These are phyloP conservation scores for Apiospora aurea DNA, from an alignment of 2,329 filamentous ascomycete genomes.

Conservation along the genomic window DNA sequence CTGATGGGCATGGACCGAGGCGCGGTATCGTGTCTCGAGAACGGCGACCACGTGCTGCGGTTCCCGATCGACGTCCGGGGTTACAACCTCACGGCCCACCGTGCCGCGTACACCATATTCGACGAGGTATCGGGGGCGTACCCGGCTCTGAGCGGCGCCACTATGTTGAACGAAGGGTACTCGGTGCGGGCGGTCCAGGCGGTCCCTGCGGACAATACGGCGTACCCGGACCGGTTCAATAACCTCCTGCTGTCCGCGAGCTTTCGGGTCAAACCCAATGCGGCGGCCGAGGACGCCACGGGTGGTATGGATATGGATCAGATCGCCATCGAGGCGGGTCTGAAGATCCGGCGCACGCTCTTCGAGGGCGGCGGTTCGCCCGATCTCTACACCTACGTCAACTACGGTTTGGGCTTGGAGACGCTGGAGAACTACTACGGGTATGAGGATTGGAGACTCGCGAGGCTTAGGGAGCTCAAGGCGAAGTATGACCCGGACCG, in stretches of 20 bases:
- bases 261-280: neutral
- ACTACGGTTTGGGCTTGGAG: constrained; percentile 25
- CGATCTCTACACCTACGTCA: constrained; percentile 23
- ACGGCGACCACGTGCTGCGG: constrained; percentile 5
- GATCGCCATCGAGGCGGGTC: neutral
- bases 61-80: constrained; percentile 24
- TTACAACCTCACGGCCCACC: constrained; percentile 20
- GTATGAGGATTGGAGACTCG: constrained; percentile 26
- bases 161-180: constrained; percentile 25
- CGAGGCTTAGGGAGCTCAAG: constrained; percentile 21
- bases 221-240: constrained; percentile 22
- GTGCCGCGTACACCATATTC: constrained; percentile 23
- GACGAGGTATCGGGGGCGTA: neutral
- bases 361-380: constrained; percentile 24
- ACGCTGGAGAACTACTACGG: constrained; percentile 24
- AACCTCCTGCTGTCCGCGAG: constrained; percentile 24
- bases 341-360: constrained; percentile 6
- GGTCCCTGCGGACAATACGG: neutral
- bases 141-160: constrained; percentile 6
- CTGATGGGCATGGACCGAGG: constrained; percentile 13
- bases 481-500: constrained; percentile 23
- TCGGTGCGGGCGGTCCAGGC: constrained; percentile 22
- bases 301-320: neutral
- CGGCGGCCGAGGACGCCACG: neutral
- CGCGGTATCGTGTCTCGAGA: constrained; percentile 13